phyloP scores from a whole-genome alignment of 768 basidiomycete genomes.

The Mycena galericulata region DNA sequence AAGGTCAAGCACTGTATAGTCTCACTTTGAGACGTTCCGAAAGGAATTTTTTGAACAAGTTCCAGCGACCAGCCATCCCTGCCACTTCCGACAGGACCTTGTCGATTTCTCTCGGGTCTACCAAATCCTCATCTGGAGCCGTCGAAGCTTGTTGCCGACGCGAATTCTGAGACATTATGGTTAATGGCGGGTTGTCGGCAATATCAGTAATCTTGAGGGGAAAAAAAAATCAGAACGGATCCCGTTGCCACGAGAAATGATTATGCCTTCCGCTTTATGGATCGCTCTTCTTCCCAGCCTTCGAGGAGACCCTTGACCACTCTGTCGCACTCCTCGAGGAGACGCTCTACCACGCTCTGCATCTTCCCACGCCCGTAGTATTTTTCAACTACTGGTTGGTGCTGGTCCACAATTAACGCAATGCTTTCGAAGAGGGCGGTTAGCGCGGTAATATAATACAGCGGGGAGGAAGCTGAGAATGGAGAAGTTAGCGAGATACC shows the following conservation, averaged over 20 bases:
- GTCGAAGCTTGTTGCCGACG: constrained; percentile 46
- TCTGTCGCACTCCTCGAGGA: constrained; percentile 89
- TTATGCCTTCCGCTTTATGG: constrained; percentile 81
- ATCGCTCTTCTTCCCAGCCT: constrained; percentile 93
- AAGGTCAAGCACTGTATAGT: neutral
- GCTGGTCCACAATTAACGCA: constrained; percentile 96
- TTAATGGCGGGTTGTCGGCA: constrained; percentile 53
- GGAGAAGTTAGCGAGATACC: constrained; percentile 15
- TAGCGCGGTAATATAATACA: constrained; percentile 91
- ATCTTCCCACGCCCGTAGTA: constrained; percentile 95
- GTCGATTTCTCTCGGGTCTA: constrained; percentile 94
- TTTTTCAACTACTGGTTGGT: constrained; percentile 97
- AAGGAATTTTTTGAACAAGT: constrained; percentile 89
- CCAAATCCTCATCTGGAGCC: constrained; percentile 61
- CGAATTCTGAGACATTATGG: constrained; percentile 40
- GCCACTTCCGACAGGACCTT: constrained; percentile 89
- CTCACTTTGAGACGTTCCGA: constrained; percentile 76
- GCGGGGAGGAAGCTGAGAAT: constrained; percentile 83
- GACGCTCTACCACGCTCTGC: constrained; percentile 77
- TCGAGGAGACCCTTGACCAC: constrained; percentile 81
- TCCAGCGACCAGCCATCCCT: constrained; percentile 93
- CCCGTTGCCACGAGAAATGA: neutral
- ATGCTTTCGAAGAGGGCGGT: constrained; percentile 96
- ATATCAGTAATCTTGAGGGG: constrained; percentile 60
- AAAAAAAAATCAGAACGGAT: neutral